Base-by-base conservation (phyloP, 139 green algal species). In the Tetraselmis chui region DNA sequence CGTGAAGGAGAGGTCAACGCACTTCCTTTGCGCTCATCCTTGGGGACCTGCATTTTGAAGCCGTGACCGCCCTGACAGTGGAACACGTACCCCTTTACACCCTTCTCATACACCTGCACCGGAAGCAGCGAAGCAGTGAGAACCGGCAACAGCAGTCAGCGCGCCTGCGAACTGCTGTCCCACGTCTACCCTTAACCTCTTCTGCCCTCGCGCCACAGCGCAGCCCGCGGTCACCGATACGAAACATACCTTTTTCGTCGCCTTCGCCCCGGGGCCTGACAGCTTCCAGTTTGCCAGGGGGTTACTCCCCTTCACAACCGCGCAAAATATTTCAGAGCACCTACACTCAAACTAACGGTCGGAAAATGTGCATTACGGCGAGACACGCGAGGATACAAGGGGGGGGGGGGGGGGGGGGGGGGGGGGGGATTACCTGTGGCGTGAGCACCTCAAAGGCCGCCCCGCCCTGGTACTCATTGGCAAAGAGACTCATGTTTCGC, bases 11-110 rank as follows among this genome's bases (percentile, higher is more conserved):
- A n/a, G n/a, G n/a, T n/a, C n/a, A n/a, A 76, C 78, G 58, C 27
- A 32, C 32, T 82, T 1, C 31, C 78, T 31, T 75, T 82, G 24
- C 78, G 31, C 31, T 82, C 78, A 23, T 82, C 78, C 29, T 82
- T 82, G 78, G 78, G 78, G 24, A 82, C 22, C 78, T 82, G 78
- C 78, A 82, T 30, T 31, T 59, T 82, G 31, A 29, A 29, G 31
- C 28, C 32, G 1, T 30, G 31, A 18, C 31, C 32, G 23, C 28
- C 58, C 23, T 59, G 58, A 23, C 31, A 82, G 31, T 26, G 30
- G 78, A 76, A 76, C 27, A 75, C 78, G 32, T 82, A 82, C 31
- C 78, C 78, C 31, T 59, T 74, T 24, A 82, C 78, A 22, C 24
- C 32, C 78, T 82, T 82, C 31, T 82, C 78, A 31, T 82, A 82